phyloP scores from a whole-genome alignment of 352 stramenopile genomes.

The Pythium chondricola region DNA sequence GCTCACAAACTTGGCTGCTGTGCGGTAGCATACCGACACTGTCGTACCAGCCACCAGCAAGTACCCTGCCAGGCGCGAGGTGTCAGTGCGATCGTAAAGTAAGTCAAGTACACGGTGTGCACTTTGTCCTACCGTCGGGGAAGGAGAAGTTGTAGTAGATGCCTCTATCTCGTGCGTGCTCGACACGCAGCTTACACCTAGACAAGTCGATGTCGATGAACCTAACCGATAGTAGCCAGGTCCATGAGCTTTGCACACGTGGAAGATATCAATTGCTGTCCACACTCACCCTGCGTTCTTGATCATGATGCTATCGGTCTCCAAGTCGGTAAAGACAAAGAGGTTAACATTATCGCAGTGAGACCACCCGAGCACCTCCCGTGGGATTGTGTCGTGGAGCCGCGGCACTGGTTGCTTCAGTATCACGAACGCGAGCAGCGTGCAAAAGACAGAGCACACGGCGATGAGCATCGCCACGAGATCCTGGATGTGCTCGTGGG shows the following conservation, averaged over 20 bases:
- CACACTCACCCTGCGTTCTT: constrained; percentile 15
- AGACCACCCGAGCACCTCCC: constrained; percentile 14
- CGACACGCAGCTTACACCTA: constrained; percentile 10
- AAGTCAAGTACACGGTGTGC: neutral
- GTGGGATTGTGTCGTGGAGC: constrained; percentile 14
- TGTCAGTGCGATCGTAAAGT: too few relatives aligned
- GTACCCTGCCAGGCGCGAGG: constrained; percentile 3
- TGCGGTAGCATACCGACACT: constrained; percentile 15
- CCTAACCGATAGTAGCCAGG: neutral
- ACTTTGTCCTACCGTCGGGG: constrained; percentile 8
- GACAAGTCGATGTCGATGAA: constrained; percentile 17
- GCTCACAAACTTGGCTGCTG: constrained; percentile 13
- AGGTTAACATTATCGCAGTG: constrained; percentile 18
- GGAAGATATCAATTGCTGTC: too few relatives aligned
- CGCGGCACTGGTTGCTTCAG: constrained; percentile 17
- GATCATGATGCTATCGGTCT: constrained; percentile 20
- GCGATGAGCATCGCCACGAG: constrained; percentile 14
- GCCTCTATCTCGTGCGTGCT: constrained; percentile 16
- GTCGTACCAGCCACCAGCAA: constrained; percentile 18
- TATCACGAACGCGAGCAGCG: constrained; percentile 18
- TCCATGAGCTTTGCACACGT: too few relatives aligned
- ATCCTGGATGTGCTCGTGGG: constrained; percentile 13
- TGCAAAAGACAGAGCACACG: constrained; percentile 17
- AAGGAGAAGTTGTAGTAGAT: constrained; percentile 22
- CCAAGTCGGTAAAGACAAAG: constrained; percentile 18